Evolutionary conservation across 768 basidiomycete genomes (phyloP).

Genomic region (Suillus subluteus): DNA sequence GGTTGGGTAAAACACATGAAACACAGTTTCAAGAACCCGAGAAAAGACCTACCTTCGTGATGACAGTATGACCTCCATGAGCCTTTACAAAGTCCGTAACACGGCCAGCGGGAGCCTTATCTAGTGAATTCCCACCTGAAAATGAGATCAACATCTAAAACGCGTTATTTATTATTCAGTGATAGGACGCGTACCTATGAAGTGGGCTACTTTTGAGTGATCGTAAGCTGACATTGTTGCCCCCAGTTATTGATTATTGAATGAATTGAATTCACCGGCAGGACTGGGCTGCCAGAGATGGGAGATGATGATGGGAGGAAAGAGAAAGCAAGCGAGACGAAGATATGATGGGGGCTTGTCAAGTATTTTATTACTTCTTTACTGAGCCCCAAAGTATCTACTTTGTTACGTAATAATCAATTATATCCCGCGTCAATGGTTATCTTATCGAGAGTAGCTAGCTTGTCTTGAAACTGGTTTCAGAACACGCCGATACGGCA

Average conservation of each 20-base stretch:
- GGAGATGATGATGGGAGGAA: slow-evolving; percentile 26
- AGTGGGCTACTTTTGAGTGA: slow-evolving; percentile 63
- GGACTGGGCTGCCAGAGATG: slow-evolving; percentile 16
- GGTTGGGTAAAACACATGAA: slow-evolving; percentile 2
- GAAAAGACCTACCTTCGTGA: slow-evolving; percentile 79
- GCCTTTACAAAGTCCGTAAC: slow-evolving; percentile 90
- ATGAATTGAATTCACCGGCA: slow-evolving; percentile 10
- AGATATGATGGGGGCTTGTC: slow-evolving; percentile 17
- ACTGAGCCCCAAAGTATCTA: slow-evolving; percentile 32
- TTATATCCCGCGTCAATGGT: not conserved
- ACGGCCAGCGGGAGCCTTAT: slow-evolving; percentile 75
- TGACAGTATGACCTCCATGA: slow-evolving; percentile 96
- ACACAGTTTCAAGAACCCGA: not conserved
- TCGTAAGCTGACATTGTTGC: slow-evolving; percentile 45
- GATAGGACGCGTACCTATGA: slow-evolving; percentile 51
- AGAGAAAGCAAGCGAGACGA: slow-evolving; percentile 11
- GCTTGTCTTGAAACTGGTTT: not conserved
- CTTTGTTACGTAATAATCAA: slow-evolving; percentile 35
- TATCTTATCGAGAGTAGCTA: not conserved
- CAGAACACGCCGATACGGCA: not conserved
- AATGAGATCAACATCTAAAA: slow-evolving; percentile 18
- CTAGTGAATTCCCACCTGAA: slow-evolving; percentile 92
- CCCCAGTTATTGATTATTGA: slow-evolving; percentile 8
- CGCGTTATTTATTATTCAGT: slow-evolving; percentile 11
- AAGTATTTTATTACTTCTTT: slow-evolving; percentile 26